These are phyloP conservation scores for Fusarium scirpi DNA, from an alignment of 2,329 filamentous ascomycete species.

Conservation along the genomic window DNA sequence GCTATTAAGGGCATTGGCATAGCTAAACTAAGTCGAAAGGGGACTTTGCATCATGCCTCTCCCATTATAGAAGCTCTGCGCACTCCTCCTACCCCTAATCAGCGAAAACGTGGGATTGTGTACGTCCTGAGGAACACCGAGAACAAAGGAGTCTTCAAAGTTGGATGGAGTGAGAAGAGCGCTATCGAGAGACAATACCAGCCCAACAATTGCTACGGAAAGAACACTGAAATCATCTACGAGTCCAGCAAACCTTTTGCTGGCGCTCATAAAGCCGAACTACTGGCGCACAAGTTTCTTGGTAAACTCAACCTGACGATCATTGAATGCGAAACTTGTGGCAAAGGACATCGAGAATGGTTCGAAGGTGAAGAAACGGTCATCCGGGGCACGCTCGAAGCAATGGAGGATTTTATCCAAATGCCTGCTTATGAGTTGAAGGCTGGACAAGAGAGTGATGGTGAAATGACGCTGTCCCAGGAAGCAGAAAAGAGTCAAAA, in stretches of 20 bases:
- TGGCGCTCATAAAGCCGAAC: conserved; percentile 19
- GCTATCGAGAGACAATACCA: not conserved
- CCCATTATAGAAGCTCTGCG: conserved; percentile 5
- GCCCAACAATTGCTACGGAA: conserved; percentile 18
- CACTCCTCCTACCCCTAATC: not conserved
- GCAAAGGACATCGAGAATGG: conserved; percentile 16
- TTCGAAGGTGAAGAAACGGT: not conserved
- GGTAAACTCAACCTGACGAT: not conserved
- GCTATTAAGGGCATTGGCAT: not conserved
- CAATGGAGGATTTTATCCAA: conserved; percentile 25
- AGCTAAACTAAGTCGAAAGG: conserved; percentile 1
- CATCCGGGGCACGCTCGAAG: conserved; percentile 6
- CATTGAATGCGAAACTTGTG: conserved; percentile 5
- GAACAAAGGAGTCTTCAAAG: conserved; percentile 9
- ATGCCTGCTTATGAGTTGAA: conserved; percentile 16
- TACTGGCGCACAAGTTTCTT: conserved; percentile 8
- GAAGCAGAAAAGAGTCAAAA: conserved; percentile 1
- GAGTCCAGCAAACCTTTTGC: conserved; percentile 10
- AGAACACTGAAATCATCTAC: conserved; percentile 3
- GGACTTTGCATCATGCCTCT: conserved; percentile 3
- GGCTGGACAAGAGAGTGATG: not conserved
- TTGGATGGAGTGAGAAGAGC: conserved; percentile 17
- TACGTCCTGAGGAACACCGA: conserved; percentile 20
- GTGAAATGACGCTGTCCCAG: conserved; percentile 12
- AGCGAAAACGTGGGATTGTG: conserved; percentile 3